Conservation (phyloP, 768 basidiomycete species). For the Amanita brunnescens region DNA sequence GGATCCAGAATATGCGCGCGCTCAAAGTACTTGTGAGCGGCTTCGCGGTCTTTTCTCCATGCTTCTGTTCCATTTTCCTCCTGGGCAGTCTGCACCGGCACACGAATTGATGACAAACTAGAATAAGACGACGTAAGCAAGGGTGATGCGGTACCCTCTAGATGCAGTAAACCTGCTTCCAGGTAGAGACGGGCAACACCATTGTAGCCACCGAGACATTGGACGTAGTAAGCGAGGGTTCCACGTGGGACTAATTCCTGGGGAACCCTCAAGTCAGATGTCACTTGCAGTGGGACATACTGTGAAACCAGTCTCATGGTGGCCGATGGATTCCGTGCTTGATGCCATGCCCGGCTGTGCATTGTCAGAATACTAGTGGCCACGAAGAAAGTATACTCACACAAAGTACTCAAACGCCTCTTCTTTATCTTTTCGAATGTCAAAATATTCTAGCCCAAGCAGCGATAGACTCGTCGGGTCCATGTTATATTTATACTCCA, state of each 20-base stretch:
- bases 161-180: conserved; percentile 69
- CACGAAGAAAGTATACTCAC: conserved; percentile 32
- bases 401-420: conserved; percentile 78
- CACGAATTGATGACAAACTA: conserved; percentile 69
- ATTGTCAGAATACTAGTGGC: background rate
- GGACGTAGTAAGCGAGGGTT: conserved; percentile 51
- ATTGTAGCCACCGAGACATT: conserved; percentile 55
- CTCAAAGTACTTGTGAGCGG: conserved; percentile 65
- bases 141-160: conserved; percentile 72
- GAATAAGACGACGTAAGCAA: conserved; percentile 68
- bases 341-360: conserved; percentile 72
- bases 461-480: conserved; percentile 76
- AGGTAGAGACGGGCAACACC: conserved; percentile 71
- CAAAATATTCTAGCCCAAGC: conserved; percentile 60
- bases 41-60: conserved; percentile 68
- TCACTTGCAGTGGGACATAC: conserved; percentile 54
- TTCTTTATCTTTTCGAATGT: conserved; percentile 67
- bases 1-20: conserved; percentile 54
- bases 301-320: conserved; percentile 71
- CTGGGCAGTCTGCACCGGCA: conserved; percentile 42
- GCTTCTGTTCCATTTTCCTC: conserved; percentile 56
- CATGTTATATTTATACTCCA: conserved; percentile 73
- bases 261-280: conserved; percentile 25
- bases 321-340: conserved; percentile 64
- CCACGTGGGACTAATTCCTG: conserved; percentile 39